Evolutionary conservation across 2,329 filamentous ascomycete genomes (phyloP).

Genomic region (Ophiocordyceps australis): DNA sequence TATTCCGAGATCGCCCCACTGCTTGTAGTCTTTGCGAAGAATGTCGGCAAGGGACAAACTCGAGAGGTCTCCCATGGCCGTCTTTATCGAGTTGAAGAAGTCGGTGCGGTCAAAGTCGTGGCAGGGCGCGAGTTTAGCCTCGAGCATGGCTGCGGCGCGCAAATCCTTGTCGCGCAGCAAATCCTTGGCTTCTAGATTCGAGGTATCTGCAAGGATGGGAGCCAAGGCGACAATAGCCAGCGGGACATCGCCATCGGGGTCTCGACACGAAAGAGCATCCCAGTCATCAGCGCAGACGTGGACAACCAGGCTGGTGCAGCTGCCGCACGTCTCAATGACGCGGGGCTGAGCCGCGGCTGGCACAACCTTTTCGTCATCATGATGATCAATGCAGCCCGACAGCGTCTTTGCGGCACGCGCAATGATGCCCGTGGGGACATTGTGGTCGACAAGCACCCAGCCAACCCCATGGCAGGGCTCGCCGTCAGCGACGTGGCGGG

Average conservation of each 20-base stretch:
- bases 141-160: slow-evolving; percentile 37
- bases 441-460: slow-evolving; percentile 71
- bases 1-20: slow-evolving; percentile 58
- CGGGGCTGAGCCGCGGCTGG: slow-evolving; percentile 29
- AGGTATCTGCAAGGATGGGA: slow-evolving; percentile 57
- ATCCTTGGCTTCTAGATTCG: slow-evolving; percentile 38
- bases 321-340: slow-evolving; percentile 48
- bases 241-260: slow-evolving; percentile 27
- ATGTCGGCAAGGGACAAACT: slow-evolving; percentile 44
- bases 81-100: slow-evolving; percentile 41
- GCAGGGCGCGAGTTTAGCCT: slow-evolving; percentile 19
- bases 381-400: slow-evolving; percentile 58
- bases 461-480: too few relatives aligned
- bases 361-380: slow-evolving; percentile 50
- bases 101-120: slow-evolving; percentile 28
- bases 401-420: slow-evolving; percentile 15
- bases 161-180: slow-evolving; percentile 49
- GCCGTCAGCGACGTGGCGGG: slow-evolving; percentile 31
- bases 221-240: slow-evolving; percentile 51
- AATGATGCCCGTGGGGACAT: slow-evolving; percentile 46
- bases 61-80: slow-evolving; percentile 51
- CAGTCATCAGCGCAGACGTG: slow-evolving; percentile 38
- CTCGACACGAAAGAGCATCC: slow-evolving; percentile 24
- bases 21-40: slow-evolving; percentile 70
- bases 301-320: slow-evolving; percentile 54